Base-by-base conservation (phyloP, 176 grass and related monocot species). In the Ensete ventricosum region DNA sequence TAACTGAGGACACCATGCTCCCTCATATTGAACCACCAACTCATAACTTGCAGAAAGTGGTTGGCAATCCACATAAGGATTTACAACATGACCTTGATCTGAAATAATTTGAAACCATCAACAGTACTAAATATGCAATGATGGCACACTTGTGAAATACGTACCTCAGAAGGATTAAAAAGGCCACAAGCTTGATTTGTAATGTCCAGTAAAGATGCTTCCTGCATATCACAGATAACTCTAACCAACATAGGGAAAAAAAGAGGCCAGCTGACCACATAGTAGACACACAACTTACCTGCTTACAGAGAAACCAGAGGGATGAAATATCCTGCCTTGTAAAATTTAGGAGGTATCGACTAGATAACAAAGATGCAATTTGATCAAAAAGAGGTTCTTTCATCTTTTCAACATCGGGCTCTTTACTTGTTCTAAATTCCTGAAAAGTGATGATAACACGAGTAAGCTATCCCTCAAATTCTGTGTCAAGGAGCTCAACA, bases 291-390 rank as follows among this genome's bases (percentile, higher is more conserved):
- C 71, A 16, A 23, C 12, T 72, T 78, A 94, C 95, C 95, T 94
- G 86, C 70, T 99, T 94, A 79, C 95, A 99, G 80, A 99, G 90
- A 88, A 99, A 99, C 90, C 90, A 99, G 21, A 99, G 95, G 8
- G 95, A 94, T 50, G 88, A 82, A 74, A 94, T 76, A 86, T 99
- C 95, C 55, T 87, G 82, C 19, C 26, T 87, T 77, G 84, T 94
- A 76, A 99, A 99, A 79, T 89, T 87, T 76, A 99, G 82, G 55
- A 80, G 68, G 80, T 89, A 82, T 52, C 88, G 88, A 63, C 58
- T 80, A 13, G 82, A 75, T 73, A 99, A 71, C 58, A 90, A 76
- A 71, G 90, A 85, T 48, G 82, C 93, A 55, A 94, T 76, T 58
- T 86, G 85, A 67, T 99, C 84, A 50, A 99, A 75, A 84, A 99